Evolutionary conservation across 2,329 filamentous ascomycete genomes (phyloP).

Genomic region (Stemphylium vesicarium): DNA sequence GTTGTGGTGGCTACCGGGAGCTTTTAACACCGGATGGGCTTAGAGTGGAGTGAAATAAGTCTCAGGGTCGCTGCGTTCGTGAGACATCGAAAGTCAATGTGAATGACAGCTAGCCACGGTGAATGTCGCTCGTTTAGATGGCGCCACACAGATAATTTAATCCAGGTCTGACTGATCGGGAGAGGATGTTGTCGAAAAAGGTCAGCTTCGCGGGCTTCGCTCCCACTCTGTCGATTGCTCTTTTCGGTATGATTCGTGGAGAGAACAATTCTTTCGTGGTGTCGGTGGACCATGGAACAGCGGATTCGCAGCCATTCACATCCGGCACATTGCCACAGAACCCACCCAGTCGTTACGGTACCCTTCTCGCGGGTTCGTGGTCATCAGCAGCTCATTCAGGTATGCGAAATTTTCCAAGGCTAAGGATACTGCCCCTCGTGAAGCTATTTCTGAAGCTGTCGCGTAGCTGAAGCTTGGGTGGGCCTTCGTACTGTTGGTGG

Average conservation of each 20-base stretch:
- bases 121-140: not conserved
- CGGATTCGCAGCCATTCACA: not conserved
- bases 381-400: not conserved
- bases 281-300: not conserved
- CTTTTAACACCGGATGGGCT: not conserved
- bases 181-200: not conserved
- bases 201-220: not conserved
- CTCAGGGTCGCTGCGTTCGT: too few species aligned
- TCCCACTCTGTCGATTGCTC: too few species aligned
- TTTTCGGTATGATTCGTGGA: too few species aligned
- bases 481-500: conserved; percentile 24
- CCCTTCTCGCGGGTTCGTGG: too few species aligned
- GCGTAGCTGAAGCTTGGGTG: conserved; percentile 26
- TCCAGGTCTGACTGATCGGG: not conserved
- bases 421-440: conserved; percentile 23
- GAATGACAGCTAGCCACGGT: not conserved
- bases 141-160: not conserved
- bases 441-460: conserved; percentile 33
- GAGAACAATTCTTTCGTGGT: too few species aligned
- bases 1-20: too few species aligned
- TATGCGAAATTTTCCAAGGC: conserved; percentile 15
- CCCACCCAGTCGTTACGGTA: too few species aligned
- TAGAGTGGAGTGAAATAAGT: not conserved
- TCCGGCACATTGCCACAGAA: too few species aligned
- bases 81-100: not conserved